Conservation (phyloP, 148 eudicot genomes). For the Vaccinium myrtillus region DNA sequence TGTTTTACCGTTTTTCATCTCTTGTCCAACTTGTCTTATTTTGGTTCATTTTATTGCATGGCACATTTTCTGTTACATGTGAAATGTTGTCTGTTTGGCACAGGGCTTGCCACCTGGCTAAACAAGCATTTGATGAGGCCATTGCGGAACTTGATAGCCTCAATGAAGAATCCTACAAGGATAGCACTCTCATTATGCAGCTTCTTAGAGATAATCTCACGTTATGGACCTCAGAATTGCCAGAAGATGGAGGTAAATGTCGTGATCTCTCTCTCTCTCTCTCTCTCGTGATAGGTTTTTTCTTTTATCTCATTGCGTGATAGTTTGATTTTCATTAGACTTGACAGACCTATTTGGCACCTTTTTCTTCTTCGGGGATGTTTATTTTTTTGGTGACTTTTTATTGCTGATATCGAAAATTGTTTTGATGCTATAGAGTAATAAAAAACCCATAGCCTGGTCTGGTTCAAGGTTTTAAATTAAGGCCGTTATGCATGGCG, state of each 20-base stretch:
- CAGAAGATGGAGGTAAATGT: conserved; percentile 24
- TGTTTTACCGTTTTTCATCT: neutral
- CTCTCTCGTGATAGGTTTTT: neutral
- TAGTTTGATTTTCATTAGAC: neutral
- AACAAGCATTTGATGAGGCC: conserved; percentile 37
- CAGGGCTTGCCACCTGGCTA: conserved; percentile 33
- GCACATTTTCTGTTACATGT: neutral
- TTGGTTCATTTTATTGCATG: neutral
- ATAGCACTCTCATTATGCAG: conserved; percentile 36
- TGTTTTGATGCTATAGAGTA: neutral
- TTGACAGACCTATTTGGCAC: neutral
- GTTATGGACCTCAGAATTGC: conserved; percentile 28
- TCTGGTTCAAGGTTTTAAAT: neutral
- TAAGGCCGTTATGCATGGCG: neutral
- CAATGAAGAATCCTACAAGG: conserved; percentile 35
- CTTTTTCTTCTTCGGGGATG: neutral
- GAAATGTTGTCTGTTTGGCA: neutral
- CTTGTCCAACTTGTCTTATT: too few species aligned
- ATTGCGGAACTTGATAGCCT: conserved; percentile 36
- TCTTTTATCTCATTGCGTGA: too few species aligned
- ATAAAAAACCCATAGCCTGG: neutral
- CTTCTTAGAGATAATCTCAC: conserved; percentile 28
- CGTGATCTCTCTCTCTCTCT: neutral
- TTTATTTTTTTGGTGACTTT: neutral
- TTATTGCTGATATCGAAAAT: neutral